Conservation (phyloP, 352 stramenopile genomes). For the Elongisporangium undulatum region DNA sequence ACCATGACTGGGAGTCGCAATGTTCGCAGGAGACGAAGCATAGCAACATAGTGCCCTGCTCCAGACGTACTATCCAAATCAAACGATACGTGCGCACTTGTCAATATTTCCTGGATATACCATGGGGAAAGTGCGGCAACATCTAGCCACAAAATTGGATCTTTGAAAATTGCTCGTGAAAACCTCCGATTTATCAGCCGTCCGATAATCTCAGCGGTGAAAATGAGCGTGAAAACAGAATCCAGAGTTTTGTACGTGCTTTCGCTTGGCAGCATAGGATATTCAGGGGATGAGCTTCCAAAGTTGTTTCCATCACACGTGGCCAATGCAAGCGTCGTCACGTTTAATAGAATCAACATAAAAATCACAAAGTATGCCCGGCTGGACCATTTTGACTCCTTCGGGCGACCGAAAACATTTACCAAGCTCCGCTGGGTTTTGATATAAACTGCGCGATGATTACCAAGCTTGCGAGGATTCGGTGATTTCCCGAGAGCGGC, state of each 20-base stretch:
- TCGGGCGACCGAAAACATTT: slow-evolving; percentile 35
- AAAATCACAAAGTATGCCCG: slow-evolving; percentile 43
- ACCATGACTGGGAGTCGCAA: slow-evolving; percentile 49
- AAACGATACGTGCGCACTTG: slow-evolving; percentile 10
- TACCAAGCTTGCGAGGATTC: not conserved
- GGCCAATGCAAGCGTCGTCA: slow-evolving; percentile 39
- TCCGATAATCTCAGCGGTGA: slow-evolving; percentile 48
- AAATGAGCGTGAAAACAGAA: slow-evolving; percentile 37
- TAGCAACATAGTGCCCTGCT: slow-evolving; percentile 18
- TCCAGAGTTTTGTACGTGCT: slow-evolving; percentile 29
- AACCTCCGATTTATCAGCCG: slow-evolving; percentile 24
- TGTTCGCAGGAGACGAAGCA: slow-evolving; percentile 50
- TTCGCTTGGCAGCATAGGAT: slow-evolving; percentile 42
- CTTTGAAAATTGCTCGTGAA: slow-evolving; percentile 19
- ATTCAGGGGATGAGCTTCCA: slow-evolving; percentile 45
- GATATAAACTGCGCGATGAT: slow-evolving; percentile 14
- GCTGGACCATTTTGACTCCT: slow-evolving; percentile 26
- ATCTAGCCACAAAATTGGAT: slow-evolving; percentile 51
- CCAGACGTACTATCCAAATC: slow-evolving; percentile 11
- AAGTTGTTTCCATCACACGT: slow-evolving; percentile 62
- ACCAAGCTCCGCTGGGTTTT: slow-evolving; percentile 29
- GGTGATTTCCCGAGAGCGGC: not conserved
- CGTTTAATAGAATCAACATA: slow-evolving; percentile 48
- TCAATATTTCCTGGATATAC: slow-evolving; percentile 35
- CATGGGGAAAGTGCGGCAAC: slow-evolving; percentile 48